A percentile compares a stretch with the other conserved stretches of the same genome.
These are phyloP conservation scores for Clausena lansium DNA, from an alignment of 345 rosid genomes.

Conservation along the genomic window DNA sequence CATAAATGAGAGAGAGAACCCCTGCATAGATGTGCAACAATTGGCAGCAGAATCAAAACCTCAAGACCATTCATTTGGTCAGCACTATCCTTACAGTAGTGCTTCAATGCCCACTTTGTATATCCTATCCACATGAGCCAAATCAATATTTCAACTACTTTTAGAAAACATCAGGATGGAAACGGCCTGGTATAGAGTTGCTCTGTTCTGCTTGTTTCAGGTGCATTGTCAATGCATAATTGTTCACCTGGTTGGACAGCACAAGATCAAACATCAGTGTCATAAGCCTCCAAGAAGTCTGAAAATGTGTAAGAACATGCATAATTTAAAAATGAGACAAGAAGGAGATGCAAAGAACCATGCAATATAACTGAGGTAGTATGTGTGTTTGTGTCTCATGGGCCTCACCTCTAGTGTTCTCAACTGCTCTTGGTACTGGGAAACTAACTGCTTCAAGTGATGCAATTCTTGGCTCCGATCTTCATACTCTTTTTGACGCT, in stretches of 20 bases:
- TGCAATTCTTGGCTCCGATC: conserved; percentile 64
- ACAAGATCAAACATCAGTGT: background rate
- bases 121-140: conserved; percentile 6
- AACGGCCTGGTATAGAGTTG: conserved; percentile 57
- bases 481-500: conserved; percentile 66
- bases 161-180: conserved; percentile 80
- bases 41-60: background rate
- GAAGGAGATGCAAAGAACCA: background rate
- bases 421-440: conserved; percentile 82
- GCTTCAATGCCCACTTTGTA: background rate
- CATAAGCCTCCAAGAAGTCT: background rate
- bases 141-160: background rate
- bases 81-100: background rate
- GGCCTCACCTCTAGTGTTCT: conserved; percentile 71
- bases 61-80: background rate
- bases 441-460: conserved; percentile 65
- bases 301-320: background rate
- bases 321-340: background rate
- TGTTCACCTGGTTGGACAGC: conserved; percentile 47
- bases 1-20: background rate
- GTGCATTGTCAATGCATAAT: conserved; percentile 75
- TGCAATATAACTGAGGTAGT: background rate
- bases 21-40: background rate
- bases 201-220: conserved; percentile 54
- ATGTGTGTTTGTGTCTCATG: background rate